Percentiles rank a stretch among this genome's conserved stretches.
Evolutionary conservation across 192 early-diverging fungal species (phyloP).

Genomic region (Neocallimastix lanati): DNA sequence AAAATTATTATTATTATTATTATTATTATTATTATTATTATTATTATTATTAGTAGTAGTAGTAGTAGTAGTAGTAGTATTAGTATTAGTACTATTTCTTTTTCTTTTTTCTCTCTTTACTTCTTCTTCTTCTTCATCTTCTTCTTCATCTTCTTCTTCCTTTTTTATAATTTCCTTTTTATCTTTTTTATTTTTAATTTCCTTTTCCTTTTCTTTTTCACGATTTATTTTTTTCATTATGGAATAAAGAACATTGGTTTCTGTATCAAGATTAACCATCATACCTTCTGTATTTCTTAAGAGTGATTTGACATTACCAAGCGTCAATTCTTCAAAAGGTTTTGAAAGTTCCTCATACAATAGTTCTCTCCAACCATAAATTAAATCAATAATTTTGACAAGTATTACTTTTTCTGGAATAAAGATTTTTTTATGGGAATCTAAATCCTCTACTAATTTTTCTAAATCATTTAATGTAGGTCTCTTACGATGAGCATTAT

Average conservation of each 20-base stretch:
- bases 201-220: too few relatives aligned
- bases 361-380: background rate
- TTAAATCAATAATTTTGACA: background rate
- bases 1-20: background rate
- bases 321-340: background rate
- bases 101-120: too few relatives aligned
- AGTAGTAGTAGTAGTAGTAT: too few relatives aligned
- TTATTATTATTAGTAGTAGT: too few relatives aligned
- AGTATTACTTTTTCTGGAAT: background rate
- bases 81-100: too few relatives aligned
- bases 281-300: background rate
- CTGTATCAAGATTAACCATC: background rate
- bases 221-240: background rate
- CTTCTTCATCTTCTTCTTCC: background rate
- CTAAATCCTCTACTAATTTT: background rate
- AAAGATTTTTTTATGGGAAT: background rate
- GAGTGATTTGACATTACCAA: background rate
- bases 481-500: background rate
- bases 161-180: background rate
- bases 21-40: too few relatives aligned
- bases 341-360: background rate
- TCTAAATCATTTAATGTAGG: background rate
- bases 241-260: background rate
- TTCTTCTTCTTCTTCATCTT: too few relatives aligned
- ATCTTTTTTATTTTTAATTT: too few relatives aligned